Conservation (phyloP, 208 protist species). For the Leishmania amazonensis region DNA sequence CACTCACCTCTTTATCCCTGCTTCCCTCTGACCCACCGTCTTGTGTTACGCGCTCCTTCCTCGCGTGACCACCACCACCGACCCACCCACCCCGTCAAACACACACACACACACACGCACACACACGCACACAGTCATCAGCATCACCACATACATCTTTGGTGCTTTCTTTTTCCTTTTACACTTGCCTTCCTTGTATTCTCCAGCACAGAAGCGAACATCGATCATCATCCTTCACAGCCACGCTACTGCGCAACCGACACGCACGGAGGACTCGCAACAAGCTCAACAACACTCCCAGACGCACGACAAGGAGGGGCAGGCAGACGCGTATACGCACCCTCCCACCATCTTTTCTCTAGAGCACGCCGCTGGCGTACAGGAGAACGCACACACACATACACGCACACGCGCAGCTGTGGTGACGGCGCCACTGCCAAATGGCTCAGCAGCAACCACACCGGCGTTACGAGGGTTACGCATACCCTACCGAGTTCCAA, state of each 20-base stretch:
- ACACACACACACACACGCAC: background rate
- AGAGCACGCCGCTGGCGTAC: background rate
- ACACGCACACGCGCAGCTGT: background rate
- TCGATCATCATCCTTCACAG: background rate
- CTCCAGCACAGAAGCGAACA: background rate
- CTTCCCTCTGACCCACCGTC: background rate
- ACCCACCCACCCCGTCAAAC: background rate
- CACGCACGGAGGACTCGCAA: background rate
- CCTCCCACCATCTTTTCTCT: background rate
- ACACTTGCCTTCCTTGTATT: background rate
- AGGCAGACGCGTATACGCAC: background rate
- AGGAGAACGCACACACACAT: background rate
- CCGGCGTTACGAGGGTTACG: slow-evolving; percentile 22
- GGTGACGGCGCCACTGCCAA: background rate
- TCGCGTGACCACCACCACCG: background rate
- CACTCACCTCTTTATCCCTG: background rate
- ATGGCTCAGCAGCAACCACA: slow-evolving; percentile 3
- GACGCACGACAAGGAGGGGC: background rate
- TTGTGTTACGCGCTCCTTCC: background rate
- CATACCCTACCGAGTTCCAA: slow-evolving; percentile 30
- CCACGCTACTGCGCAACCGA: background rate
- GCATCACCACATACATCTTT: background rate
- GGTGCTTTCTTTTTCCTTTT: background rate
- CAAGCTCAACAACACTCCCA: background rate
- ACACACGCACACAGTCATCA: background rate